Conservation (phyloP, 177 flowering plant genomes). For the Vitis hybrid region DNA sequence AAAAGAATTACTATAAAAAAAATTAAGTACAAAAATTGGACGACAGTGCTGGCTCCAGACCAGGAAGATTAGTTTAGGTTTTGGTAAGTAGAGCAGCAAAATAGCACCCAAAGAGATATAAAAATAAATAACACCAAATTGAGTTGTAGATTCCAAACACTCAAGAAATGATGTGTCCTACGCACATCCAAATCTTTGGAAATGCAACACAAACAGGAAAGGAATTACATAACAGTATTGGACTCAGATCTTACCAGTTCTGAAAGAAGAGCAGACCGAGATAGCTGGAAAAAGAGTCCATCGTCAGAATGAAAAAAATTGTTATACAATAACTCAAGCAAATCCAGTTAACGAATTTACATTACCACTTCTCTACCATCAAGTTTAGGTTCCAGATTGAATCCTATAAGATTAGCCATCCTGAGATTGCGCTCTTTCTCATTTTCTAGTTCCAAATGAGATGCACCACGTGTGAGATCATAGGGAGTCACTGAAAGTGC, state of each 20-base stretch:
- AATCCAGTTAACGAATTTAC: background rate
- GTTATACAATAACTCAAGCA: background rate
- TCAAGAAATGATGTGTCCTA: no score
- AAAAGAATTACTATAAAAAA: no score
- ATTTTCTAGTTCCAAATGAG: slow-evolving; percentile 89
- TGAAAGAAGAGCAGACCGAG: slow-evolving; percentile 70
- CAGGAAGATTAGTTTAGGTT: no score
- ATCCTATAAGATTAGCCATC: slow-evolving; percentile 85
- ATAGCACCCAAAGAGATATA: no score
- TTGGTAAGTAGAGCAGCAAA: no score
- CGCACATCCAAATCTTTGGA: background rate
- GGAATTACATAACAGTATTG: background rate
- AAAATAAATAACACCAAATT: no score
- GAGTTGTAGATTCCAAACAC: no score
- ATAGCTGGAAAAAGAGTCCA: slow-evolving; percentile 54
- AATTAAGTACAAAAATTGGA: no score
- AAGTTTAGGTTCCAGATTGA: slow-evolving; percentile 71
- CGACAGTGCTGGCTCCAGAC: no score
- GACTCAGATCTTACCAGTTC: slow-evolving; percentile 62
- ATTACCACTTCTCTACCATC: slow-evolving; percentile 86
- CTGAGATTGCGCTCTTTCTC: slow-evolving; percentile 85
- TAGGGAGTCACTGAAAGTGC: slow-evolving; percentile 82
- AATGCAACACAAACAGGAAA: background rate
- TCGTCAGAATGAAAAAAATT: slow-evolving; percentile 7
- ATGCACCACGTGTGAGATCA: slow-evolving; percentile 58